Base-by-base conservation (phyloP, 495 filamentous ascomycete genomes). In the Xylaria venustula region DNA sequence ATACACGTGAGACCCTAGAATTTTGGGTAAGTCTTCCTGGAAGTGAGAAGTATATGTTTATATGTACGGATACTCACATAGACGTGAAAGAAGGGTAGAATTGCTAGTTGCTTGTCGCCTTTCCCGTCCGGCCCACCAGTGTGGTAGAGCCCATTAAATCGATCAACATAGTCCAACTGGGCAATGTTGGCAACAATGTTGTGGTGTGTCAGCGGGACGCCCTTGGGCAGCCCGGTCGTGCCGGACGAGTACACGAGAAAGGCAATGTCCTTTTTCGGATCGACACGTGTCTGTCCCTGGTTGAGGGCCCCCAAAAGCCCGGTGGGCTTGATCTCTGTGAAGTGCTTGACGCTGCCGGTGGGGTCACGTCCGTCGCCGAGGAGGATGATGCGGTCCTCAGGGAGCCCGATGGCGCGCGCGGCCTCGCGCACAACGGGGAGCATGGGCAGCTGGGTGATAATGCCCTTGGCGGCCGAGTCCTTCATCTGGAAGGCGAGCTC, bases 51-150 rank as follows among this genome's bases (percentile, higher is more conserved):
- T 7, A 7, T 28, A 6, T 34, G 30, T 11, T 34, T 34, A 34
- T 5, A 58, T 63, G 66, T 72, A 90, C 90, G 44, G 23, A 7
- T 36, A 45, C 57, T 52, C n/a, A 60, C 57, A 66, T 97, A 98
- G 60, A 88, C 94, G 73, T 98, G 93, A 75, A 92, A 97, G 70
- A 98, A 97, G 0, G 94, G 83, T n/a, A 97, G 67, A 59, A 97
- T 88, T 1, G 88, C 91, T 41, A 97, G 67, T 19, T 94, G 71
- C 19, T 79, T 84, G 67, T 95, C 91, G 1, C 88, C 87, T 42
- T 84, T 75, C 0, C 84, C 85, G 70, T 87, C 84, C 15, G 70
- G 60, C 2, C 87, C 85, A 73, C 85, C 86, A 2, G 69, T 78
- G 59, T 91, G 68, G 45, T 88, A 78, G 1, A 75, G 75, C 1